Evolutionary conservation across 208 protist genomes (phyloP).

Genomic region (Acanthamoeba triangularis): DNA sequence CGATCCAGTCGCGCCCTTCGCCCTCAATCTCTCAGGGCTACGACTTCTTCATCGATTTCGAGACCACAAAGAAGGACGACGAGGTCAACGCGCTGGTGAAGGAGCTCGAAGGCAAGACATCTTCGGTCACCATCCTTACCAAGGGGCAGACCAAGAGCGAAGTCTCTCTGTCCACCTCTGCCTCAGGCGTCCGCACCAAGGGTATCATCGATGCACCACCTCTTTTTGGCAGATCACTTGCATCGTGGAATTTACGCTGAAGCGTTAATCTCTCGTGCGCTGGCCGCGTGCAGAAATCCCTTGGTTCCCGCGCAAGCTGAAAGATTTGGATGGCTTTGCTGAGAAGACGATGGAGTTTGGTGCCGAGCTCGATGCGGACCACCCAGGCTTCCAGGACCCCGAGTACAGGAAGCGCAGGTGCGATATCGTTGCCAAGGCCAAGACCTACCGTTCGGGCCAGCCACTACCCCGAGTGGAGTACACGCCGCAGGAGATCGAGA

Average conservation of each 20-base stretch:
- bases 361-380: conserved; percentile 94
- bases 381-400: conserved; percentile 97
- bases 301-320: conserved; percentile 90
- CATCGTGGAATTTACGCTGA: neutral
- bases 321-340: conserved; percentile 94
- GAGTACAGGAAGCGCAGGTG: conserved; percentile 95
- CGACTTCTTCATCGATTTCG: conserved; percentile 74
- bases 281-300: conserved; percentile 20
- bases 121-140: conserved; percentile 54
- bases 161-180: neutral
- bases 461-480: conserved; percentile 95
- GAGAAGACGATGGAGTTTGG: conserved; percentile 94
- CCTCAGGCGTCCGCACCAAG: neutral
- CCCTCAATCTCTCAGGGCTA: conserved; percentile 6
- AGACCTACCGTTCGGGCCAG: conserved; percentile 86
- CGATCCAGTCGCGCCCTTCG: conserved; percentile 56
- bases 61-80: conserved; percentile 5
- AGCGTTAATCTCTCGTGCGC: neutral
- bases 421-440: conserved; percentile 76
- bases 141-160: neutral
- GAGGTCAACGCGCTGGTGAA: conserved; percentile 34
- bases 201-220: neutral
- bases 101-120: neutral
- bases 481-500: conserved; percentile 94
- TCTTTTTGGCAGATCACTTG: neutral